Percentiles rank a stretch among this genome's conserved stretches.
These are phyloP conservation scores for Fomitopsis pulvina DNA, from an alignment of 768 basidiomycete species.

Conservation along the genomic window DNA sequence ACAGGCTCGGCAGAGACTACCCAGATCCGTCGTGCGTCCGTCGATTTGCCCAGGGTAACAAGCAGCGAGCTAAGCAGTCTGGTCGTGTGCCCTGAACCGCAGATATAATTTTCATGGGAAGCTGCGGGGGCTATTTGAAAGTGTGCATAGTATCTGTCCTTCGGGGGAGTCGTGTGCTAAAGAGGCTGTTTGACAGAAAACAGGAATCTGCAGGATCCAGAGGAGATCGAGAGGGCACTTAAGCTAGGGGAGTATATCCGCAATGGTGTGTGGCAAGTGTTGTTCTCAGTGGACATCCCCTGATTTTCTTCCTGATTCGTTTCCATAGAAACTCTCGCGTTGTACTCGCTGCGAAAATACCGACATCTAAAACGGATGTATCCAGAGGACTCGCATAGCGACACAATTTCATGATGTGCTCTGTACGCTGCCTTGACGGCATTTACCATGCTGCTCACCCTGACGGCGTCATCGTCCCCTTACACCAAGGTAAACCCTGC, in stretches of 20 bases:
- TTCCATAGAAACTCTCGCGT: slow-evolving; percentile 66
- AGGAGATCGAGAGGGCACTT: slow-evolving; percentile 73
- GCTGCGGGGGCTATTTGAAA: slow-evolving; percentile 67
- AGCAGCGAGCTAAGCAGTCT: neutral
- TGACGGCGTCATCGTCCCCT: no score
- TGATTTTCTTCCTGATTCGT: neutral
- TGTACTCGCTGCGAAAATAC: slow-evolving; percentile 81
- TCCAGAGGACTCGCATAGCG: slow-evolving; percentile 19
- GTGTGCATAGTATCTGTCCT: slow-evolving; percentile 32
- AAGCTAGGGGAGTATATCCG: slow-evolving; percentile 79
- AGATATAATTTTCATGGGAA: slow-evolving; percentile 78
- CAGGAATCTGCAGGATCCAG: slow-evolving; percentile 51
- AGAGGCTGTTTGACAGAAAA: slow-evolving; percentile 43
- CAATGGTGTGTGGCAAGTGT: slow-evolving; percentile 47
- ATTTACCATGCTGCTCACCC: no score
- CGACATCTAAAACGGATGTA: slow-evolving; percentile 75
- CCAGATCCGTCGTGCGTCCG: slow-evolving; percentile 71
- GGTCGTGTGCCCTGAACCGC: slow-evolving; percentile 5
- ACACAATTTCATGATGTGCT: slow-evolving; percentile 6
- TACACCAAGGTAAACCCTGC: no score
- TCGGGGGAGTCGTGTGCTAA: neutral
- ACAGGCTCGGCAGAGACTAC: slow-evolving; percentile 74
- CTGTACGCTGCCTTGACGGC: neutral
- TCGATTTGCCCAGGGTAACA: neutral
- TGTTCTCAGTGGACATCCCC: neutral